phyloP scores from a whole-genome alignment of 169 alveolate genomes.

The Cryptosporidium felis region DNA sequence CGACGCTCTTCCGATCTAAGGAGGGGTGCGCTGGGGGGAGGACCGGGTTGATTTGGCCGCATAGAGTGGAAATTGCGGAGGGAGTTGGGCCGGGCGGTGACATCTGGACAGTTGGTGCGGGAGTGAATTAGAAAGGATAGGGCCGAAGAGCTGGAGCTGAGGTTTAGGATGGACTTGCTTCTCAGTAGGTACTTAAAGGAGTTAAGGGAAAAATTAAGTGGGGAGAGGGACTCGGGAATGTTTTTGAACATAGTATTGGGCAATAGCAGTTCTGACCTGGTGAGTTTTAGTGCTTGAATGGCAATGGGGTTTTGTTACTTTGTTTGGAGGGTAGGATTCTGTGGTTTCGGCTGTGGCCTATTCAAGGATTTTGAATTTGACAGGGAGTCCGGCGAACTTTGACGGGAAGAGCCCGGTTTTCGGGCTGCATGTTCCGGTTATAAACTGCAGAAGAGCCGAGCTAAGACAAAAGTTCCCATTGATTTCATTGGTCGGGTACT shows the following conservation, averaged over 20 bases:
- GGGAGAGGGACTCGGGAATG: too few relatives aligned
- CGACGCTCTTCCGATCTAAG: too few relatives aligned
- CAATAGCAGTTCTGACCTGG: conserved; percentile 48
- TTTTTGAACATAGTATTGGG: conserved; percentile 38
- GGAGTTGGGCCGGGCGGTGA: too few relatives aligned
- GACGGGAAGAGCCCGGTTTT: background rate
- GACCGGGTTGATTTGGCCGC: too few relatives aligned
- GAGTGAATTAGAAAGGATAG: too few relatives aligned
- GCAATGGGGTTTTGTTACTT: background rate
- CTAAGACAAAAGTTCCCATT: conserved; percentile 18
- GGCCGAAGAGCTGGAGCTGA: too few relatives aligned
- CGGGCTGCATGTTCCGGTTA: conserved; percentile 31
- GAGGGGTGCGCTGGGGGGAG: too few relatives aligned
- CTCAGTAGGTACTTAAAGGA: too few relatives aligned
- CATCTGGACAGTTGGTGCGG: too few relatives aligned
- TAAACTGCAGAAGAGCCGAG: background rate
- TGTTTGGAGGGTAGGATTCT: conserved; percentile 19
- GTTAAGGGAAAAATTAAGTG: too few relatives aligned
- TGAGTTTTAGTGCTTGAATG: background rate
- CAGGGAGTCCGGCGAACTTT: background rate
- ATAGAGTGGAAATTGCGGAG: too few relatives aligned
- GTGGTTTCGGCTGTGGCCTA: conserved; percentile 32
- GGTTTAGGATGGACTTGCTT: too few relatives aligned
- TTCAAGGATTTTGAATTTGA: conserved; percentile 20
- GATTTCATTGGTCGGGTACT: background rate